Base-by-base conservation (phyloP, 352 stramenopile genomes). In the Pythium sukuiense region DNA sequence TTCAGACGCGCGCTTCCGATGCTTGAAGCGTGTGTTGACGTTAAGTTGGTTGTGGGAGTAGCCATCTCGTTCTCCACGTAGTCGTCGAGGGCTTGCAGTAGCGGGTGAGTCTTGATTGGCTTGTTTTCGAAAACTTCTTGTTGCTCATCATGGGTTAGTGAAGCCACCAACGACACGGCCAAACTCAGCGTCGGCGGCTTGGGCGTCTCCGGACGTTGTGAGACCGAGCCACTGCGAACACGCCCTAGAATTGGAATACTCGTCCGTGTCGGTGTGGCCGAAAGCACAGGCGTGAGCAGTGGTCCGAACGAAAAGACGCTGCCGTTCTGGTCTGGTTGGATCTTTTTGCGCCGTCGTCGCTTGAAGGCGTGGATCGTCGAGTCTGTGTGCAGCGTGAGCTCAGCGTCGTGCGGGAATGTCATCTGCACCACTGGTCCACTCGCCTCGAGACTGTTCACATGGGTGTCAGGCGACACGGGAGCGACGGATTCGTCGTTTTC, bases 121-220 rank as follows among this genome's bases (percentile, higher is more conserved):
- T 81, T 77, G 3, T 63, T 69, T 50, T 90, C 81, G 5, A 92
- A 63, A 32, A 68, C 81, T 52, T 92, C 83, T 45, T 89, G 83
- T 55, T 92, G 76, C 52, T 92, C 80, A 53, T 82, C 77, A 59
- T 89, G 77, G 53, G 83, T 90, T 32, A 92, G 71, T 5, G 83
- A 92, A 24, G 85, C 81, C 3, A 90, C 83, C 3, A 92, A 67
- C 8, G 83, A 92, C 14, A 89, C 81, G 4, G 80, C 83, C 14
- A 92, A 77, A 65, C 80, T 90, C 4, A 85, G 62, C 5, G 76
- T 72, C 18, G 78, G 80, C 20, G 83, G 49, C n/a, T 60, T 62
- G 9, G 48, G 55, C 6, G 56, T 48, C 24, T 65, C 50, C 16
- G 48, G 29, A 26, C 48, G 61, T 41, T 41, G 54, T 8, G 39